Evolutionary conservation across 1,284 basidiomycete genomes (phyloP), one percentile per base, ranked within the genome.

Genomic region (Ceratobasidium sp.): DNA sequence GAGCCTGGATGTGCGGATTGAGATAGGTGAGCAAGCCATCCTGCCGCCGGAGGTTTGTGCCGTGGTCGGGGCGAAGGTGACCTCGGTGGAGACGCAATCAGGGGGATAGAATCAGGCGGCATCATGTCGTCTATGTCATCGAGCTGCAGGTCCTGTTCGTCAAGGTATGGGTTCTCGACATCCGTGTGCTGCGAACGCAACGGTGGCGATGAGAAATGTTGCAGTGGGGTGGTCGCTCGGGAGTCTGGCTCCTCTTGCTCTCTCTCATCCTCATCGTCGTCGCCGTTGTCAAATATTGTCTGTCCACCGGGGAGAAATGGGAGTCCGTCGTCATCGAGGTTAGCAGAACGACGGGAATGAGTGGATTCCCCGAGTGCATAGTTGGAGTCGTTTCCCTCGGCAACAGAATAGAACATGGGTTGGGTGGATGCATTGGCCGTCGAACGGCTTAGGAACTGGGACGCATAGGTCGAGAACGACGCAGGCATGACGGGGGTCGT

Each of bases 11-110:
- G 86, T 41, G 84, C 84, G 57, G 74, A 57, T 11, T 83, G 83
- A 11, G 89, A 88, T 74, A 92, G 86, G 80, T 92, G 91, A 48
- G 92, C 91, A 15, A 93, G 84, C 92, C 92, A 93, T 41, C 92
- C 91, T 78, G 82, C 81, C 76, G 83, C 85, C 72, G 83, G 84
- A 75, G 86, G 84, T 76, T 76, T 77, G 63, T 81, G 59, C 24
- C 81, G 53, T 81, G 82, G 48, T 78, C 80, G 54, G 82, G 76
- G 74, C 45, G 77, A 75, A 44, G 74, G 63, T 51, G 77, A 72
- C 22, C 67, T 75, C 27, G 75, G 80, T 51, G 84, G 81, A 33
- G 84, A 85, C 41, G 82, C 81, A 76, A 91, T 86, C 75, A 91
- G 81, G 0, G 87, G 89, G 62, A 87, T 83, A 22, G 86, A 86